phyloP scores from a whole-genome alignment of 2,329 filamentous ascomycete genomes.

The Aspergillus aculeatinus region DNA sequence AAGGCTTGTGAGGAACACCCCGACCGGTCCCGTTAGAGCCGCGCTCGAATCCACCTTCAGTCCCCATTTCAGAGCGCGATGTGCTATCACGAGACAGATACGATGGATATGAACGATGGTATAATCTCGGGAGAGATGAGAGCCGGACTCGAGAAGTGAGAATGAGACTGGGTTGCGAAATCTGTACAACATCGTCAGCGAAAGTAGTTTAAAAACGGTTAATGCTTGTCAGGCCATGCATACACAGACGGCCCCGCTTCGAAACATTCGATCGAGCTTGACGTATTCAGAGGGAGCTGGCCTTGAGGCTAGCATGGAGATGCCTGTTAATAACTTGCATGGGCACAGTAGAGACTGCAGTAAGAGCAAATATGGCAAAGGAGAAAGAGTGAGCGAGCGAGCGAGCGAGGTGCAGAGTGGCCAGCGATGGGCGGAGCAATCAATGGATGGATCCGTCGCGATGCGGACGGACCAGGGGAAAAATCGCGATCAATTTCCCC shows the following conservation, averaged over 20 bases:
- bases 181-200: not conserved
- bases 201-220: not conserved
- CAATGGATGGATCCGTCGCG: not conserved
- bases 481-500: not conserved
- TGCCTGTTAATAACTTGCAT: conserved; percentile 4
- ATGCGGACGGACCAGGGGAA: not conserved
- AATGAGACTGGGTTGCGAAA: not conserved
- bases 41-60: not conserved
- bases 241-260: conserved; percentile 17
- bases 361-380: too few relatives aligned
- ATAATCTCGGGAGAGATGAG: not conserved
- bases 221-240: not conserved
- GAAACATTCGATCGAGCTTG: conserved; percentile 14
- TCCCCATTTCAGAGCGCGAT: not conserved
- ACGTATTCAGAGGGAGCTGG: not conserved
- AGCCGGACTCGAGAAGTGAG: not conserved
- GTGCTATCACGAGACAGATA: not conserved
- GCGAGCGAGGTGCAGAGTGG: not conserved
- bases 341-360: not conserved
- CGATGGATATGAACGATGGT: not conserved
- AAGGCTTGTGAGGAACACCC: not conserved
- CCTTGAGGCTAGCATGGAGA: not conserved
- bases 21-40: conserved; percentile 7
- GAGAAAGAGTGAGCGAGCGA: too few relatives aligned
- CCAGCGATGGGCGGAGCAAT: not conserved